phyloP scores from a whole-genome alignment of 2,329 filamentous ascomycete species.

The Cadophora sp. region DNA sequence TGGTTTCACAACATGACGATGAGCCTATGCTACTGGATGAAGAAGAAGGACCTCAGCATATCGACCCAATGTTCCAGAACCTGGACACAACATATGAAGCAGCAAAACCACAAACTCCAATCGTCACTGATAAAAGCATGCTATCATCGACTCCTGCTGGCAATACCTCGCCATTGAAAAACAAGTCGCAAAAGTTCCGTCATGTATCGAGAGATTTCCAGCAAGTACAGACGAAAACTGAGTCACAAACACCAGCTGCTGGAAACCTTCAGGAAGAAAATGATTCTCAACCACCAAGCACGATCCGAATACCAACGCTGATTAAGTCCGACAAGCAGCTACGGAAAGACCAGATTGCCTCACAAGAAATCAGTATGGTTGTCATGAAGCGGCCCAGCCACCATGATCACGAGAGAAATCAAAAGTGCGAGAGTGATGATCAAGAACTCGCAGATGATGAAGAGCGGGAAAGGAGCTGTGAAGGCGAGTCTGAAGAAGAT shows the following conservation, averaged over 20 bases:
- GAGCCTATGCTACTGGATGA: constrained; percentile 2
- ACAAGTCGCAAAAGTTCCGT: neutral
- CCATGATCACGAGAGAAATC: neutral
- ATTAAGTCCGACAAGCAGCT: neutral
- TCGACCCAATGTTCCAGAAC: neutral
- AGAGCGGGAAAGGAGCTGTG: neutral
- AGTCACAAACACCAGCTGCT: neutral
- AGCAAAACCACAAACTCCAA: neutral
- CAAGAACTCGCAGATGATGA: neutral
- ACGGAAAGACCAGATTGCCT: constrained; percentile 3
- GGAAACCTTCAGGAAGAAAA: no score
- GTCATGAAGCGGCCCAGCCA: constrained; percentile 11
- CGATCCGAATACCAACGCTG: neutral
- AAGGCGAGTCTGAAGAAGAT: neutral
- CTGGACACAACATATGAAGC: neutral
- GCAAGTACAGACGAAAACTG: neutral
- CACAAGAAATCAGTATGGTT: constrained; percentile 16
- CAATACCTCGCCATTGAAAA: constrained; percentile 13
- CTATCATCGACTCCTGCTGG: neutral
- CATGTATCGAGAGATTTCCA: neutral
- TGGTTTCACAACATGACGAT: neutral
- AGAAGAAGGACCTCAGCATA: neutral
- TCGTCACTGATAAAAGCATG: neutral
- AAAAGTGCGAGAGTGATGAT: neutral
- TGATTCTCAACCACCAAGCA: neutral